Conservation (phyloP, 805 yeast species). For the Wickerhamomyces chaumierensis region DNA sequence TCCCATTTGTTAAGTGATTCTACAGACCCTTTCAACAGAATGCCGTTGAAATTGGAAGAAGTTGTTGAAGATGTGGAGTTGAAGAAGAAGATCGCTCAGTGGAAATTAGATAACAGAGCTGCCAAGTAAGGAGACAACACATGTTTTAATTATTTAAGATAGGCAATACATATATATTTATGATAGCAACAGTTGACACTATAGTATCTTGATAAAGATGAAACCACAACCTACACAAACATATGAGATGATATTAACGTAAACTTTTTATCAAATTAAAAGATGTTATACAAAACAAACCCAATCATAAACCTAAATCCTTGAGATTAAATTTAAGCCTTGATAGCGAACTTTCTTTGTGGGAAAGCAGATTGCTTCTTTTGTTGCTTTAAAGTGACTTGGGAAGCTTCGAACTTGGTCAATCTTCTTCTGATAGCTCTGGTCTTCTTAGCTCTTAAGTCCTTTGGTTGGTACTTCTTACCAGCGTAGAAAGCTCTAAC, state of each 20-base stretch:
- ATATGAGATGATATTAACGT: not conserved
- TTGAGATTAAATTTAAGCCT: conserved; percentile 54
- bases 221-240: too few species aligned
- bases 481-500: conserved; percentile 93
- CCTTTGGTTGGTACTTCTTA: conserved; percentile 95
- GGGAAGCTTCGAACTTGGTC: conserved; percentile 75
- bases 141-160: too few species aligned
- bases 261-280: not conserved
- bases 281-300: not conserved
- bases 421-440: conserved; percentile 98
- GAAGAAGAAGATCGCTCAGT: conserved; percentile 47
- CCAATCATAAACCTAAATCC: not conserved
- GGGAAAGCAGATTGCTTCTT: conserved; percentile 96
- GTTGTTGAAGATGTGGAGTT: conserved; percentile 70
- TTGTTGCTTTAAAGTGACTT: conserved; percentile 78
- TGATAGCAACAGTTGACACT: too few species aligned
- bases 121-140: not conserved
- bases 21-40: conserved; percentile 94
- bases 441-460: conserved; percentile 98
- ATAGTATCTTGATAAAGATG: too few species aligned
- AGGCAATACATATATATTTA: too few species aligned
- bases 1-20: conserved; percentile 90
- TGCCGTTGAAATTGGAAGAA: conserved; percentile 82
- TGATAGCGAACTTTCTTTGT: conserved; percentile 95
- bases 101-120: conserved; percentile 8